Evolutionary conservation across 1,284 basidiomycete genomes (phyloP).

Genomic region (Irpex sp.): DNA sequence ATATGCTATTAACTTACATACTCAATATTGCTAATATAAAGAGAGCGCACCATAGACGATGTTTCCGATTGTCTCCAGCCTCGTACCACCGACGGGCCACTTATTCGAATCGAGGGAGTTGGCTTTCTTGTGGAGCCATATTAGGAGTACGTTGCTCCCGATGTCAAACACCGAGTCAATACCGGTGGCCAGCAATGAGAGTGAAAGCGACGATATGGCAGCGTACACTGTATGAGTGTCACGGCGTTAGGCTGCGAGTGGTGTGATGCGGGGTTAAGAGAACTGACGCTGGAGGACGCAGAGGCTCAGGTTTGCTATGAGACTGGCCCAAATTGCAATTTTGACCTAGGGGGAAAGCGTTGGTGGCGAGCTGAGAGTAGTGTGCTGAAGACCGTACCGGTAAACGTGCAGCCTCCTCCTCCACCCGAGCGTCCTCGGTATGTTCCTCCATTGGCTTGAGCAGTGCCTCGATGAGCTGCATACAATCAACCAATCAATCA

Average conservation of each 20-base stretch:
- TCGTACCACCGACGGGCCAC: constrained; percentile 90
- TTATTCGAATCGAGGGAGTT: constrained; percentile 69
- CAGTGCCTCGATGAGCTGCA: constrained; percentile 72
- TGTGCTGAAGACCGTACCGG: constrained; percentile 40
- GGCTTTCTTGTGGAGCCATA: constrained; percentile 77
- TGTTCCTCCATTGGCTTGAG: constrained; percentile 89
- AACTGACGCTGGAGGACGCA: constrained; percentile 62
- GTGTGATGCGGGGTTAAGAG: background rate
- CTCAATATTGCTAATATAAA: background rate
- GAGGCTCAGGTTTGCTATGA: constrained; percentile 70
- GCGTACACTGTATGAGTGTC: constrained; percentile 63
- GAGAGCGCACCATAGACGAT: constrained; percentile 70
- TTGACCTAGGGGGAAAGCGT: constrained; percentile 54
- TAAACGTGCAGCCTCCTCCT: constrained; percentile 57
- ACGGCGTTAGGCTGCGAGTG: background rate
- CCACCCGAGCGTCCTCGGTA: constrained; percentile 64
- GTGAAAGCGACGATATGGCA: constrained; percentile 78
- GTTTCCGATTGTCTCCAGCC: constrained; percentile 89
- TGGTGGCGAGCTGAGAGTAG: constrained; percentile 12
- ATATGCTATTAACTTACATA: background rate
- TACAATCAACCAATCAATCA: constrained; percentile 6
- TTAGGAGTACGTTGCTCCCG: constrained; percentile 84
- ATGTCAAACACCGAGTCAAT: constrained; percentile 91
- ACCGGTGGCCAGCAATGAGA: constrained; percentile 86
- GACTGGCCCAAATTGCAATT: constrained; percentile 83